Evolutionary conservation across 2,329 filamentous ascomycete species (phyloP), one percentile per base, ranked within the genome.

Genomic region (Fusarium fracticaudum): DNA sequence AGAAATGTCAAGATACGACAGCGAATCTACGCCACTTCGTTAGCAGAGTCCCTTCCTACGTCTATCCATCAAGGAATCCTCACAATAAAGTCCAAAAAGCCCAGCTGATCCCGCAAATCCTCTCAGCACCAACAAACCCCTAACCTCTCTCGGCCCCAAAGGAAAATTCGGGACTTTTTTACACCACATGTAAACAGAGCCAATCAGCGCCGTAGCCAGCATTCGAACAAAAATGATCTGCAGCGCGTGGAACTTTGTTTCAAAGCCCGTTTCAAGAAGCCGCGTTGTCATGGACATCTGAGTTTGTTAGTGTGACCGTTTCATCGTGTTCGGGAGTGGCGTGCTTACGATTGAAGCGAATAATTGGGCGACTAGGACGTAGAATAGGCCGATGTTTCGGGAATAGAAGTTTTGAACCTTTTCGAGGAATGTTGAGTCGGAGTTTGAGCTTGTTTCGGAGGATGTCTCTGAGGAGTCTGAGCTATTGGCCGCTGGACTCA

Each of bases 1-100:
- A 4, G 93, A 91, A 4, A 96, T 86, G 5, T 93, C 91, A 2
- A 96, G 87, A 72, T 94, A 95, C 31, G 92, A 86, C 1, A 85
- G 79, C 0, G 83, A 83, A 38, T 86, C 82, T 84, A 87, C 0
- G 1, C 6, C 4, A 10, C 2, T 10, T 0, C 5, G 26, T 77
- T 17, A 75, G 67, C 7, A 13, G 11, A 33, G 1, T 1, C 9
- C 2, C 2, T 4, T 6, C n/a, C 9, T 13, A 9, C 8, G 20
- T 17, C 12, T 2, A 14, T 2, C 2, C 5, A 14, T 24, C 18
- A 11, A 58, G 3, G 0, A 1, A 50, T 5, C 60, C 79, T 69
- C 71, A 84, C 84, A 85, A 47, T 85, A 85, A 6, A 81, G 71
- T 4, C 92, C 92, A 80, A 91, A 93, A 1, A 95, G 86, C 0